Evolutionary conservation across 352 stramenopile genomes (phyloP), one percentile per base, ranked within the genome.

Genomic region (Pythium monospermum): DNA sequence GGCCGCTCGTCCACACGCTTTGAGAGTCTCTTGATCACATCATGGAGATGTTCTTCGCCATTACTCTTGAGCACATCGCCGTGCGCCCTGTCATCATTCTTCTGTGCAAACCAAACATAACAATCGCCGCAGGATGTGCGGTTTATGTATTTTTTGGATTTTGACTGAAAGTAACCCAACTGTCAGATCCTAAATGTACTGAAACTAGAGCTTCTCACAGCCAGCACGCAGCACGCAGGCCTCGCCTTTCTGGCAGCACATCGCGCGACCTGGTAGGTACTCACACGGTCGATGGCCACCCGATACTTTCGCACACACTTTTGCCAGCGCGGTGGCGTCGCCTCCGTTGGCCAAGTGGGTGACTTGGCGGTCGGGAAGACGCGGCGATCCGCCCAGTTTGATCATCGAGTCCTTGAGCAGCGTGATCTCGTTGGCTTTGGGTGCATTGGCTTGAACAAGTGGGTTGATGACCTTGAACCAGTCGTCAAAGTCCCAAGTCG

Each of bases 221-320:
- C 79, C 79, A 30, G 62, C 48, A 42, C 69, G 72, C 50, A 88
- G 59, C 37, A 91, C 73, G 26, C 79, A 91, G 6, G 76, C 76
- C 54, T 91, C 79, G 49, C 82, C 16, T n/a, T 41, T n/a, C 43
- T 73, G 57, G 64, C 79, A 91, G 59, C 79, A 88, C 79, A 91
- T 91, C 10, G 71, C 79, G 36, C 72, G 68, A 1, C 74, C 74
- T 0, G 76, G 69, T 1, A 73, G 55, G 56, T 78, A 91, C 60
- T 88, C 74, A 41, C 79, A 91, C 27, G 74, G 68, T 31, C 76
- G 79, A 21, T 63, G 63, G 25, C 72, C 72, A 41, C 54, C 51
- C 7, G 49, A 41, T 38, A 69, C 56, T 6, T 40, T 55, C 7
- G 30, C 52, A 45, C 76, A 88, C 6, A 81, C 61, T 2, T 67